phyloP scores from a whole-genome alignment of 495 filamentous ascomycete species.

The Paragyromitra xinjiangensis region DNA sequence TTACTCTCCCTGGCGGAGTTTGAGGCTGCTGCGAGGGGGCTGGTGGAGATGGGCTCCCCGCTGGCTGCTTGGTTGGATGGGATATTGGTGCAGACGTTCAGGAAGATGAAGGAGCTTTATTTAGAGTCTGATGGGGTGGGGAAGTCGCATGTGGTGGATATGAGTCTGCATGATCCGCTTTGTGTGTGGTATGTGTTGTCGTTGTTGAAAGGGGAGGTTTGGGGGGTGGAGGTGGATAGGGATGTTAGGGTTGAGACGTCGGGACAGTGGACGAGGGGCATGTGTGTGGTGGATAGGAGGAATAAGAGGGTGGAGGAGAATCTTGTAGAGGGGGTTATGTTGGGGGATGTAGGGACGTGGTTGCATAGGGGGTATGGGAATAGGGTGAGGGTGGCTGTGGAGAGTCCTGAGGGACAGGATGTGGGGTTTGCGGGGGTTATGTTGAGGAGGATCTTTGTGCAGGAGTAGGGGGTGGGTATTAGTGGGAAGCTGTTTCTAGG shows the following conservation, averaged over 20 bases:
- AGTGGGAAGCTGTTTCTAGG: background rate
- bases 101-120: slow-evolving; percentile 72
- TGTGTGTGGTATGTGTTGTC: slow-evolving; percentile 87
- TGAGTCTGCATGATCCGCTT: slow-evolving; percentile 88
- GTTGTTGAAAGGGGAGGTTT: slow-evolving; percentile 51
- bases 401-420: slow-evolving; percentile 57
- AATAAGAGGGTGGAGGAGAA: slow-evolving; percentile 69
- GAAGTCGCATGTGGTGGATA: slow-evolving; percentile 50
- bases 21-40: slow-evolving; percentile 63
- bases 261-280: slow-evolving; percentile 94
- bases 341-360: slow-evolving; percentile 71
- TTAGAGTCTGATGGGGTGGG: slow-evolving; percentile 66
- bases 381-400: slow-evolving; percentile 66
- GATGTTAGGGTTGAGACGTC: slow-evolving; percentile 87
- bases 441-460: slow-evolving; percentile 59
- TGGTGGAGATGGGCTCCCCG: slow-evolving; percentile 70
- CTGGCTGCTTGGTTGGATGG: slow-evolving; percentile 82
- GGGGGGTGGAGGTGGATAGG: slow-evolving; percentile 61
- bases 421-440: slow-evolving; percentile 57
- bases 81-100: slow-evolving; percentile 80
- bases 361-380: slow-evolving; percentile 69
- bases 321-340: slow-evolving; percentile 61
- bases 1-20: slow-evolving; percentile 70
- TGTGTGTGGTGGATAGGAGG: slow-evolving; percentile 84
- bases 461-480: background rate